Conservation (phyloP, 768 basidiomycete species). For the Pisolithus marmoratus region DNA sequence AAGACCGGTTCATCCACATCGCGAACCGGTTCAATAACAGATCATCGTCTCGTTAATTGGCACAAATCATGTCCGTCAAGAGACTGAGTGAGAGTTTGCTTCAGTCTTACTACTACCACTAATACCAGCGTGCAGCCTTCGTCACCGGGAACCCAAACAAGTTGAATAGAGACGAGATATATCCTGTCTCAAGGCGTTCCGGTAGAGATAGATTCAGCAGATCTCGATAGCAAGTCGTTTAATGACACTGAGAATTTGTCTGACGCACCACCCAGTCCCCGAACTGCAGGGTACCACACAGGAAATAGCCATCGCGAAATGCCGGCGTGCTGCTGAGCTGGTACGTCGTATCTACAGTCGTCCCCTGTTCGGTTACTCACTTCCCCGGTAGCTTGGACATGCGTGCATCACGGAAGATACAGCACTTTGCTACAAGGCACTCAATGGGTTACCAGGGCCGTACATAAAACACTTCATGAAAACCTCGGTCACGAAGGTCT, state of each 20-base stretch:
- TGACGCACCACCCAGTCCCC: slow-evolving; percentile 52
- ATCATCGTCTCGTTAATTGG: background rate
- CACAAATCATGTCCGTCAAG: slow-evolving; percentile 14
- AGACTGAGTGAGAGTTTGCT: slow-evolving; percentile 17
- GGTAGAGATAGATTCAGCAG: slow-evolving; percentile 71
- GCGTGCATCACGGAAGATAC: slow-evolving; percentile 88
- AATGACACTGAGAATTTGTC: background rate
- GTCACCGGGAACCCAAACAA: slow-evolving; percentile 96
- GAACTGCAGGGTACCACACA: slow-evolving; percentile 92
- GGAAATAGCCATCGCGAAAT: slow-evolving; percentile 87
- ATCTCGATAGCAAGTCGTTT: slow-evolving; percentile 65
- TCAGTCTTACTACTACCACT: background rate
- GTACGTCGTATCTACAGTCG: slow-evolving; percentile 32
- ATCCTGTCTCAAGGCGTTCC: slow-evolving; percentile 67
- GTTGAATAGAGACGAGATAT: slow-evolving; percentile 76
- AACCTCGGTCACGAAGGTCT: slow-evolving; percentile 79
- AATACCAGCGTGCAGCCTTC: slow-evolving; percentile 58
- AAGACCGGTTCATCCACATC: background rate
- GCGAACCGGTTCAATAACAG: background rate
- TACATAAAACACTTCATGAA: slow-evolving; percentile 94
- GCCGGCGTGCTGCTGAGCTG: slow-evolving; percentile 75
- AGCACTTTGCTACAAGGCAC: slow-evolving; percentile 83
- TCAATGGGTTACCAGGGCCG: slow-evolving; percentile 90
- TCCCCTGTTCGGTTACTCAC: background rate
- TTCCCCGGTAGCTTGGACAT: slow-evolving; percentile 35